phyloP scores from a whole-genome alignment of 257 asterid genomes.

The Lycium barbarum region DNA sequence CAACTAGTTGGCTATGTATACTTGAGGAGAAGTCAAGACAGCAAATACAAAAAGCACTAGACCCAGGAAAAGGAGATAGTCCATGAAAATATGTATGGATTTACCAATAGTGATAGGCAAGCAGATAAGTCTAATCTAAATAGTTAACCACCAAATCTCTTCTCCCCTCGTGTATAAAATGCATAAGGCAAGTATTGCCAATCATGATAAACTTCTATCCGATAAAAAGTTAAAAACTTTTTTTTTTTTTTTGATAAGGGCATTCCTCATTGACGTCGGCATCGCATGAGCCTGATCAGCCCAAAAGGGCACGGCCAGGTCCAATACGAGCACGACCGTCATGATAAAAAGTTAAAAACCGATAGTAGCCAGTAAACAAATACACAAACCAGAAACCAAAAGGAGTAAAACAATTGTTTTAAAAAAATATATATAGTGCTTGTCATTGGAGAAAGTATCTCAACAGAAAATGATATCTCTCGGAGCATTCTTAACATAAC shows the following conservation, averaged over 20 bases:
- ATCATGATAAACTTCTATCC: not conserved
- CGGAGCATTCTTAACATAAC: not conserved
- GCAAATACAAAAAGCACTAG: constrained; percentile 2
- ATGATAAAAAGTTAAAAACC: not conserved
- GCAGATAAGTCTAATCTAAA: not conserved
- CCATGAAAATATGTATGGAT: not conserved
- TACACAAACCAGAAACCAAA: constrained; percentile 20
- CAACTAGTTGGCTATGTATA: constrained; percentile 20
- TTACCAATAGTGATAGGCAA: not conserved
- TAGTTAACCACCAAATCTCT: not conserved
- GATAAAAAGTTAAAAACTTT: not conserved
- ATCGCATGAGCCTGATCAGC: too few relatives aligned
- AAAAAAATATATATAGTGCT: not conserved
- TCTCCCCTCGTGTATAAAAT: not conserved
- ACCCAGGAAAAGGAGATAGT: constrained; percentile 14
- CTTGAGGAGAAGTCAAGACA: constrained; percentile 20
- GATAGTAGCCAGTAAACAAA: not conserved
- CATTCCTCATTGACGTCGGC: too few relatives aligned
- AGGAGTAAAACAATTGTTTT: not conserved
- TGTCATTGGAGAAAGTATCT: not conserved
- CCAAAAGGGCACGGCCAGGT: too few relatives aligned
- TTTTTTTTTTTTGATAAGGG: too few relatives aligned
- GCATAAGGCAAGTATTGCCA: not conserved
- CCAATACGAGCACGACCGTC: too few relatives aligned
- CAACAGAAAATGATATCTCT: not conserved